A percentile compares a stretch with the other conserved stretches of the same genome.
These are phyloP conservation scores for Boletus pseudopeckii DNA, from an alignment of 768 basidiomycete genomes.

Conservation along the genomic window DNA sequence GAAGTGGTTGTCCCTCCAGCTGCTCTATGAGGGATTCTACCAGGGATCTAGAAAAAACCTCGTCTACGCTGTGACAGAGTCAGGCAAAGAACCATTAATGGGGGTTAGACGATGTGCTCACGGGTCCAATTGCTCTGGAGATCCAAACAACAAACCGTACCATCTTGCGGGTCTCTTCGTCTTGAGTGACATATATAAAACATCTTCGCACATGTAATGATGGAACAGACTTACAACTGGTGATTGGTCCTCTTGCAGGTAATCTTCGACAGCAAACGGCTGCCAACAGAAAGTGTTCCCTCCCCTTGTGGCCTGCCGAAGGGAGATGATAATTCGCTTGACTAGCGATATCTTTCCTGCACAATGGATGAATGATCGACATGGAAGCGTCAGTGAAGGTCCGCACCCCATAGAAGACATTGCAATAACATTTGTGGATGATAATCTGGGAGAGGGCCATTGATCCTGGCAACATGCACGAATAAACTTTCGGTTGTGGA, in stretches of 20 bases:
- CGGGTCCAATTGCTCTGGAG: constrained; percentile 42
- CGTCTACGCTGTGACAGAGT: constrained; percentile 39
- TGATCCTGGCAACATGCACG: constrained; percentile 75
- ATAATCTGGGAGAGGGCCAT: constrained; percentile 86
- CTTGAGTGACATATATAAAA: constrained; percentile 7
- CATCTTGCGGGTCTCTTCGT: constrained; percentile 29
- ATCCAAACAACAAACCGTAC: constrained; percentile 55
- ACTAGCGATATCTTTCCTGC: constrained; percentile 83
- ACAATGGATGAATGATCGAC: constrained; percentile 2
- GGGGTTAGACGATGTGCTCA: constrained; percentile 28
- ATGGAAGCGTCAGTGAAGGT: background rate
- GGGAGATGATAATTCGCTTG: constrained; percentile 71
- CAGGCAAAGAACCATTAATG: background rate
- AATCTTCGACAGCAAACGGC: constrained; percentile 53
- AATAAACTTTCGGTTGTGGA: constrained; percentile 55
- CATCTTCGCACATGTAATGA: background rate
- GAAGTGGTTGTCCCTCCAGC: constrained; percentile 60
- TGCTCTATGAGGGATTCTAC: constrained; percentile 60
- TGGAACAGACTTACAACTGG: constrained; percentile 18
- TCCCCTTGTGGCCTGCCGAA: constrained; percentile 40
- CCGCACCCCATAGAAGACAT: constrained; percentile 86
- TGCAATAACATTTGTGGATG: constrained; percentile 93
- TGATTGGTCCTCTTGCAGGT: constrained; percentile 21
- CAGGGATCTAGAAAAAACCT: constrained; percentile 56
- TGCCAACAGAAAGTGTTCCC: constrained; percentile 36